Evolutionary conservation across 2,329 filamentous ascomycete genomes (phyloP), one percentile per base, ranked within the genome.

Genomic region (Talaromyces sp.): DNA sequence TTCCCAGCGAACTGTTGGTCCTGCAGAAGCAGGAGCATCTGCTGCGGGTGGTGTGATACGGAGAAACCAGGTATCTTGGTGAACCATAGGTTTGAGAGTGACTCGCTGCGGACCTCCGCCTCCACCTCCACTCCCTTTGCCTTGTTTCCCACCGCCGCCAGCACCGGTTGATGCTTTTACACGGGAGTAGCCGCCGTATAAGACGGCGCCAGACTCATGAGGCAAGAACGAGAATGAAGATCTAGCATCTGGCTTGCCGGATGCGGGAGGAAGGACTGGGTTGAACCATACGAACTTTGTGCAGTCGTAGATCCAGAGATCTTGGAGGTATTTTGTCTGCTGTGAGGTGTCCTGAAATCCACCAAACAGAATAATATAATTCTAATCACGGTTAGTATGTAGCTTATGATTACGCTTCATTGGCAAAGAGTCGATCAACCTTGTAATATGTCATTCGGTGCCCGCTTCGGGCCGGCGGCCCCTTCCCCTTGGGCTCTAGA

Each of bases 381-480:
- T 92, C 79, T 81, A 37, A 16, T 31, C 11, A 27, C 13, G 24
- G 22, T 31, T 14, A 59, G 31, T 45, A 43, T 27, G 11, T 7
- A 37, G 3, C 27, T 31, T 7, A 31, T 31, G 7, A 31, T 31
- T 31, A 31, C 27, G 5, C 27, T 31, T 31, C 27, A 8, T 6
- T 31, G 3, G 27, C 7, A 31, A 31, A 31, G 27, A 31, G 27
- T 6, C 4, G 27, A 31, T 31, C 4, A 63, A 77, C 78, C 81
- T 98, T 98, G 84, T 88, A 98, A 76, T 92, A 94, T 2, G 93
- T 96, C 93, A 99, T 97, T 70, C 94, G 87, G 77, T 97, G 93
- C 3, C 95, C 95, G 75, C 91, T 96, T 69, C 95, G 84, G 2
- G 94, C 93, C 1, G 92, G 90, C 45, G 94, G 94, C 65, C 91